Percentiles rank a stretch among this genome's conserved stretches.
phyloP scores from a whole-genome alignment of 306 rosid species.

The Acacia crassicarpa region DNA sequence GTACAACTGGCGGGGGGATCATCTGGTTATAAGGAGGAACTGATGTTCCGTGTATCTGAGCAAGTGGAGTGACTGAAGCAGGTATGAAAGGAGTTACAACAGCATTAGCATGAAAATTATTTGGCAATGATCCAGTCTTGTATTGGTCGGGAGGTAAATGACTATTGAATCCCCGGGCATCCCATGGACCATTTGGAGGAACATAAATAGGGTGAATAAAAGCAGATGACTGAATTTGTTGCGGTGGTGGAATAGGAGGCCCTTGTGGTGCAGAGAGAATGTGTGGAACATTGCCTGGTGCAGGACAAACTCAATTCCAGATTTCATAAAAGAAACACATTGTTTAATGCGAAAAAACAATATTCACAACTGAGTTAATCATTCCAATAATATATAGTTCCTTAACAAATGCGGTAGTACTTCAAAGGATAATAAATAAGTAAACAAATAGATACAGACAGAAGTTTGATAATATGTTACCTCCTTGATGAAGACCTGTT shows the following conservation, averaged over 20 bases:
- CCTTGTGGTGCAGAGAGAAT: conserved; percentile 53
- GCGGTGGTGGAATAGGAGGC: conserved; percentile 73
- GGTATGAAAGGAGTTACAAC: conserved; percentile 71
- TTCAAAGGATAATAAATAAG: not conserved
- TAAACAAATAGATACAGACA: not conserved
- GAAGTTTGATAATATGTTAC: conserved; percentile 36
- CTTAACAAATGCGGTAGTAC: conserved; percentile 5
- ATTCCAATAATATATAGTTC: conserved; percentile 28
- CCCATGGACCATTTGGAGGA: conserved; percentile 88
- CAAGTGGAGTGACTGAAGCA: conserved; percentile 85
- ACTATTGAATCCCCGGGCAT: conserved; percentile 61
- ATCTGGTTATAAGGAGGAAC: conserved; percentile 65
- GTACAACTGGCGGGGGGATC: conserved; percentile 52
- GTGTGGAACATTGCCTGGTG: conserved; percentile 57
- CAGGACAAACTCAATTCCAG: conserved; percentile 46
- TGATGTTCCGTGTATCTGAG: conserved; percentile 73
- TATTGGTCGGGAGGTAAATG: conserved; percentile 62
- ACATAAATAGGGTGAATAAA: conserved; percentile 60
- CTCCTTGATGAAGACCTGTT: conserved; percentile 74
- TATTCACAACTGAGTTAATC: conserved; percentile 31
- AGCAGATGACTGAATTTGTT: conserved; percentile 69
- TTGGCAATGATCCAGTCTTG: conserved; percentile 52
- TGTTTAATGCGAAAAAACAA: conserved; percentile 34
- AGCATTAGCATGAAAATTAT: conserved; percentile 58
- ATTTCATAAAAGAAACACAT: conserved; percentile 40